A percentile compares a stretch with the other conserved stretches of the same genome.
Conservation (phyloP, 208 protist species). For the Wallacemonas collosoma region DNA sequence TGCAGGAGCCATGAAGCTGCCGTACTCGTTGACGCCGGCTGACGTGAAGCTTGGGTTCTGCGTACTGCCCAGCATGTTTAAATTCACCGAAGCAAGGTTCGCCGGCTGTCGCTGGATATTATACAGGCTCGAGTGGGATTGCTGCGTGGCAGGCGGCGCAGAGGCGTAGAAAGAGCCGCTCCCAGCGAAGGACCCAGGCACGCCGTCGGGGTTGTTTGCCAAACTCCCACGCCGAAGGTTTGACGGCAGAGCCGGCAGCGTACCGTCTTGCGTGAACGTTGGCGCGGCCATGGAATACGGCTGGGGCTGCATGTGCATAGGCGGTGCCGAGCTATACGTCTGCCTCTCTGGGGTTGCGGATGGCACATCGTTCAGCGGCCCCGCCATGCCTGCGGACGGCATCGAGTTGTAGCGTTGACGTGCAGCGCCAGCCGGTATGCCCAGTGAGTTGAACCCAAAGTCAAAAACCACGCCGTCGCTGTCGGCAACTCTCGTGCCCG, state of each 20-base stretch:
- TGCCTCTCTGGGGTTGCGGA: neutral
- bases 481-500: too few species aligned
- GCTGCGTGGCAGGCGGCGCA: neutral
- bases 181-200: neutral
- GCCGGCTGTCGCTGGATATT: neutral
- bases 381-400: neutral
- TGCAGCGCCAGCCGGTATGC: constrained; percentile 24
- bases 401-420: constrained; percentile 12
- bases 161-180: neutral
- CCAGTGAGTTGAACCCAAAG: constrained; percentile 44
- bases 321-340: neutral
- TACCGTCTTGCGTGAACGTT: neutral
- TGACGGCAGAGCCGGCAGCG: neutral
- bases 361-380: neutral
- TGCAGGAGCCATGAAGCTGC: constrained; percentile 11
- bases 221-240: neutral
- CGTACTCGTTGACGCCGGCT: too few species aligned
- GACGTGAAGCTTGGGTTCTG: neutral
- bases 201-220: neutral
- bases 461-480: constrained; percentile 25
- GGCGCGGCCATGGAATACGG: neutral
- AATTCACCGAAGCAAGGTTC: neutral
- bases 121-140: neutral
- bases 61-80: neutral
- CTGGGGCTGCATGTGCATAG: neutral